These are phyloP conservation scores for Exophiala bonariae DNA, from an alignment of 2,329 filamentous ascomycete species.

Conservation along the genomic window DNA sequence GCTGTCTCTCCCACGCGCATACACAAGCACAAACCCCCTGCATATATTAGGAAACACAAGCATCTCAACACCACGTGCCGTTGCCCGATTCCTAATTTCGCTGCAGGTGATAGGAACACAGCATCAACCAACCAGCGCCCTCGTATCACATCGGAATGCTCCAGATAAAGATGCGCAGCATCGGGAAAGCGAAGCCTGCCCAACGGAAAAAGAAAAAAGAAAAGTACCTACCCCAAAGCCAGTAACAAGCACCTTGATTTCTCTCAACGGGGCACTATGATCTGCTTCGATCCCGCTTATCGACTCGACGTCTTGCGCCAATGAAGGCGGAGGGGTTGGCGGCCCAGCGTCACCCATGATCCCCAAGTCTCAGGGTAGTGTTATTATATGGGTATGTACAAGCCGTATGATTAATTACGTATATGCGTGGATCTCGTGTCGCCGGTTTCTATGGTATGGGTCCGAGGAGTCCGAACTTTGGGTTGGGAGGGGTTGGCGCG, in stretches of 20 bases:
- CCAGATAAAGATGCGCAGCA: no score
- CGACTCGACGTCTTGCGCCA: conserved; percentile 1
- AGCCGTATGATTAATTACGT: neutral
- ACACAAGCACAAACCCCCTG: no score
- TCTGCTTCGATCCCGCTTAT: neutral
- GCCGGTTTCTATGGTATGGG: neutral
- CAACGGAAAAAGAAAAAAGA: no score
- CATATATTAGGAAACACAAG: neutral
- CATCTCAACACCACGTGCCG: neutral
- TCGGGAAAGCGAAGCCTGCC: no score
- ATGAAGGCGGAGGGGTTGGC: conserved; percentile 16
- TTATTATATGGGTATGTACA: neutral
- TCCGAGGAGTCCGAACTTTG: no score
- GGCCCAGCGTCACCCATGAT: conserved; percentile 28
- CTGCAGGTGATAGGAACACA: no score
- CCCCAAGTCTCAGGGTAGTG: neutral
- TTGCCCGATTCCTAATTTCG: no score
- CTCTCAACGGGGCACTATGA: conserved; percentile 29
- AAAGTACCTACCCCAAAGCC: conserved; percentile 42
- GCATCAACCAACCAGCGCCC: neutral
- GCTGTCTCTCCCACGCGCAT: no score
- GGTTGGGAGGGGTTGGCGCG: no score
- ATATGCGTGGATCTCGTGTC: neutral
- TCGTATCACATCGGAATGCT: neutral
- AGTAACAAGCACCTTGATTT: conserved; percentile 50